Evolutionary conservation across 371 early-diverging fungal species (phyloP).

Genomic region (Umbelopsis sp.): DNA sequence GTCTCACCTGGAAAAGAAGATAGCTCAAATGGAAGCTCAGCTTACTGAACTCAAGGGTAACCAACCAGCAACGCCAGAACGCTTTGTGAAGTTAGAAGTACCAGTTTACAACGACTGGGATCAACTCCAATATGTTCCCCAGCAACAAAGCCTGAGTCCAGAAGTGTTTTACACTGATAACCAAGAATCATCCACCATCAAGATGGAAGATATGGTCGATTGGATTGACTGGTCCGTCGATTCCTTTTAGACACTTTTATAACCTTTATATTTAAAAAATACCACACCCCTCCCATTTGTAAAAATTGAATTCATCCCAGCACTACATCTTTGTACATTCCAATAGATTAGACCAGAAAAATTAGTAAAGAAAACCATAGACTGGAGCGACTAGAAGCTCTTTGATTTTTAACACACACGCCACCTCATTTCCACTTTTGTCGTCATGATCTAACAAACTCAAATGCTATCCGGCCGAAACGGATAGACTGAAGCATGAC

Average conservation of each 20-base stretch:
- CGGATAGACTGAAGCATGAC: no score
- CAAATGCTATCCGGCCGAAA: no score
- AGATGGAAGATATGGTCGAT: not conserved
- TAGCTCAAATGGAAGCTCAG: slow-evolving; percentile 36
- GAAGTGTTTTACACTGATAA: not conserved
- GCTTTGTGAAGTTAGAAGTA: not conserved
- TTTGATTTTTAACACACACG: not conserved
- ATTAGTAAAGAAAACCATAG: not conserved
- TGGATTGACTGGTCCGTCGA: not conserved
- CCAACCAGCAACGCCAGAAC: not conserved
- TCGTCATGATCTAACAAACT: no score
- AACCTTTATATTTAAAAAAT: not conserved
- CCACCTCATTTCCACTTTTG: no score
- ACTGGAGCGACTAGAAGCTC: not conserved
- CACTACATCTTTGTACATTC: not conserved
- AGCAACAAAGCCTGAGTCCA: not conserved
- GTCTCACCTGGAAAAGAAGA: slow-evolving; percentile 40
- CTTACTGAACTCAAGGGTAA: slow-evolving; percentile 24
- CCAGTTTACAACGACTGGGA: not conserved
- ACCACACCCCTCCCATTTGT: not conserved
- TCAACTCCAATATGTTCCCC: not conserved
- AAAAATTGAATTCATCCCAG: not conserved
- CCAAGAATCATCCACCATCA: not conserved
- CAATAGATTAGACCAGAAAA: not conserved
- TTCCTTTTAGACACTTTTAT: not conserved